phyloP scores from a whole-genome alignment of 257 asterid genomes.

The Jacaranda copaia region DNA sequence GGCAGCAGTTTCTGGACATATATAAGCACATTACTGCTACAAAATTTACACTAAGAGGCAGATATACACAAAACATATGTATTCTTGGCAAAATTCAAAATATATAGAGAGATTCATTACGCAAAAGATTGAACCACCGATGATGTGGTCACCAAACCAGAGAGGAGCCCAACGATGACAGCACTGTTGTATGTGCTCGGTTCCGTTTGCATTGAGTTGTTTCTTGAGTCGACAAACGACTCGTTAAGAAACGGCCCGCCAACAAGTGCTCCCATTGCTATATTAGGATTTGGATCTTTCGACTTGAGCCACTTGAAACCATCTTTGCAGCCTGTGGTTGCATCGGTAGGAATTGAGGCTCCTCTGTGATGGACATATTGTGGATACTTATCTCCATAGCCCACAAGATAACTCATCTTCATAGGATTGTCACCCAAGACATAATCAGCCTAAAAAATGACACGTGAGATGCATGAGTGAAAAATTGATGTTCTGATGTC shows the following conservation, averaged over 20 bases:
- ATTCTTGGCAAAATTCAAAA: not conserved
- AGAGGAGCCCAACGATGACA: constrained; percentile 80
- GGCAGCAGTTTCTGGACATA: constrained; percentile 5
- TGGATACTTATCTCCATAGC: constrained; percentile 89
- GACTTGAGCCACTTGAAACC: constrained; percentile 87
- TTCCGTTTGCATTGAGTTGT: constrained; percentile 90
- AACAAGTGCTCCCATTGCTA: constrained; percentile 88
- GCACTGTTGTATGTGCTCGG: constrained; percentile 93
- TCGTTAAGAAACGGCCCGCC: constrained; percentile 95
- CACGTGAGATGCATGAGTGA: not conserved
- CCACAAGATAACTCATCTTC: constrained; percentile 92
- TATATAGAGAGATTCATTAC: constrained; percentile 9
- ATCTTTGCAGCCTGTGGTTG: constrained; percentile 71
- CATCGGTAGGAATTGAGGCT: constrained; percentile 83
- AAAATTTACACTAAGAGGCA: constrained; percentile 41
- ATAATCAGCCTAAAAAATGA: constrained; percentile 66
- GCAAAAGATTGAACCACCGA: constrained; percentile 78
- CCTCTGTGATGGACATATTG: constrained; percentile 90
- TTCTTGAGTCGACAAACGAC: constrained; percentile 77
- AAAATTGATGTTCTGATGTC: too few relatives aligned
- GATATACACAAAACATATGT: constrained; percentile 25
- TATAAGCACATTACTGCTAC: constrained; percentile 37
- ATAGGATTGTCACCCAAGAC: constrained; percentile 81
- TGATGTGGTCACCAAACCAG: constrained; percentile 85
- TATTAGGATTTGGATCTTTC: constrained; percentile 71